Evolutionary conservation across 2,329 filamentous ascomycete genomes (phyloP).

Genomic region (Aspergillus neotritici): DNA sequence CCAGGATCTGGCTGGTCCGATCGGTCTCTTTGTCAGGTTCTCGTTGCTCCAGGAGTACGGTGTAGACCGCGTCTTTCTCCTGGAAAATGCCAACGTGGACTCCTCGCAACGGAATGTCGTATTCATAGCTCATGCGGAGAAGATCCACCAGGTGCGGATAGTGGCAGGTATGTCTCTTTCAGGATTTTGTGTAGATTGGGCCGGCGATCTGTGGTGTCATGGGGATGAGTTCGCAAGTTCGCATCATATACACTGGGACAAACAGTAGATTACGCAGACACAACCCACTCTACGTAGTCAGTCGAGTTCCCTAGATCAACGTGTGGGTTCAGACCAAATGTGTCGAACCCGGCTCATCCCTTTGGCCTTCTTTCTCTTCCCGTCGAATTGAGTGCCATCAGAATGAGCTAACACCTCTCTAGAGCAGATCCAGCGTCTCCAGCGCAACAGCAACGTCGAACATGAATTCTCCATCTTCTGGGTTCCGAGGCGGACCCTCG

Average conservation of each 20-base stretch:
- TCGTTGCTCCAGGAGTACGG: constrained; percentile 94
- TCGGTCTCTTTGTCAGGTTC: constrained; percentile 90
- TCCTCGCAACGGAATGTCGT: constrained; percentile 91
- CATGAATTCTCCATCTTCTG: constrained; percentile 98
- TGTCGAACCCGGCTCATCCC: constrained; percentile 32
- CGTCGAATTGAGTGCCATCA: constrained; percentile 47
- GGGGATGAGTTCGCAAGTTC: neutral
- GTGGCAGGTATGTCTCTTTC: constrained; percentile 70
- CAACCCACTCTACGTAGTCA: constrained; percentile 50
- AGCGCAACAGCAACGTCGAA: constrained; percentile 78
- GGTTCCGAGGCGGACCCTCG: constrained; percentile 84
- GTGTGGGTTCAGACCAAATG: constrained; percentile 3
- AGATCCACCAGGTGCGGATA: constrained; percentile 71
- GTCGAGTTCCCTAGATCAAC: constrained; percentile 50
- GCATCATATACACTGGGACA: constrained; percentile 37
- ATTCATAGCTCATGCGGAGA: constrained; percentile 88
- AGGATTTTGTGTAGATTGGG: too few species aligned
- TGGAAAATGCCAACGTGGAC: constrained; percentile 94
- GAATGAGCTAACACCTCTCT: constrained; percentile 51
- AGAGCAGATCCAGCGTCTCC: constrained; percentile 89
- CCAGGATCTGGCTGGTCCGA: constrained; percentile 77
- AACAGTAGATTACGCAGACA: constrained; percentile 56
- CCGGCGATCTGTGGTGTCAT: too few species aligned
- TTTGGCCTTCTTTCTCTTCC: constrained; percentile 39
- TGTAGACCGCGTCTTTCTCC: constrained; percentile 93